Conservation (phyloP, 2,329 filamentous ascomycete genomes). For the Pseudogymnoascus sp. region DNA sequence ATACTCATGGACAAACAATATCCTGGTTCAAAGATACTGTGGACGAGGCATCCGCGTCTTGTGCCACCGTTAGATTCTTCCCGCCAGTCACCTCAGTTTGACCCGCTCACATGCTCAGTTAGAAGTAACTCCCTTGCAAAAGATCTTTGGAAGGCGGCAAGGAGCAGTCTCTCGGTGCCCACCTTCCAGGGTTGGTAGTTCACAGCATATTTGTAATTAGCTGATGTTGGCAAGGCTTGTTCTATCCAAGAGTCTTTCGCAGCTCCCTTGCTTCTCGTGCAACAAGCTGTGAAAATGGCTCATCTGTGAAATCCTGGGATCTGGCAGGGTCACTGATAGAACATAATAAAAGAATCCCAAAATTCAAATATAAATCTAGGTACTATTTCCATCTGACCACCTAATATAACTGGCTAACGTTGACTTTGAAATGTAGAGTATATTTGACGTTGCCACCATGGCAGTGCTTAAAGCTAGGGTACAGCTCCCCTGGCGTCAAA, state of each 20-base stretch:
- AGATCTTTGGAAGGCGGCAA: not conserved
- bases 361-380: not conserved
- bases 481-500: not conserved
- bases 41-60: not conserved
- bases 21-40: not conserved
- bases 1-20: too few relatives aligned
- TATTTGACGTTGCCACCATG: not conserved
- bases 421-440: not conserved
- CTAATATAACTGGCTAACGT: not conserved
- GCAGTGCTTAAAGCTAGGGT: not conserved
- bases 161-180: not conserved
- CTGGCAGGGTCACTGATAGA: not conserved
- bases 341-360: not conserved
- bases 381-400: not conserved
- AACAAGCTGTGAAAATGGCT: not conserved
- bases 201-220: not conserved
- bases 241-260: not conserved
- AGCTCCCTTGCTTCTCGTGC: not conserved
- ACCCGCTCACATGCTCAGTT: not conserved
- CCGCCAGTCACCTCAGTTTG: not conserved
- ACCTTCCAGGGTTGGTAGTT: not conserved
- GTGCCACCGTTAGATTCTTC: not conserved
- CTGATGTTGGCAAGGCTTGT: not conserved
- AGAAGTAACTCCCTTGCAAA: not conserved
- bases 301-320: not conserved